Base-by-base conservation (phyloP, 2,329 filamentous ascomycete species). In the Phyllachora maydis region DNA sequence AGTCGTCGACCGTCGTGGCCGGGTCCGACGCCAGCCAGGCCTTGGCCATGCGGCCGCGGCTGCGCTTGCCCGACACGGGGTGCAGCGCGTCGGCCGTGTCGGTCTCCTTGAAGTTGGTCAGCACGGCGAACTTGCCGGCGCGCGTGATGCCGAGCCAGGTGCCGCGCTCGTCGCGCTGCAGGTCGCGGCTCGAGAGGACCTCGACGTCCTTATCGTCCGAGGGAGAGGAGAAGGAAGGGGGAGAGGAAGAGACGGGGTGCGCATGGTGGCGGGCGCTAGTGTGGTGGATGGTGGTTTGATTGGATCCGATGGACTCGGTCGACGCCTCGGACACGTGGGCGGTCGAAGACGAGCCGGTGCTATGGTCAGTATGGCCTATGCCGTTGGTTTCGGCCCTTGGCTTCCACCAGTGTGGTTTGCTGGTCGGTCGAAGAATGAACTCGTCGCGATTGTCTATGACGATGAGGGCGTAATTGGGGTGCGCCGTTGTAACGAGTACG, bases 361-460 rank as follows among this genome's bases (percentile, higher is more conserved):
- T n/a, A n/a, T n/a, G n/a, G n/a, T n/a, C n/a, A n/a, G n/a, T n/a
- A n/a, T n/a, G n/a, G n/a, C n/a, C n/a, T n/a, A n/a, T n/a, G 22
- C 19, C 27, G 21, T 26, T 18, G 32, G 25, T 8, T 20, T 25
- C 6, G 26, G 23, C 8, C 24, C 25, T 7, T 27, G 26, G 33
- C 20, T 43, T 54, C 65, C 66, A 73, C 66, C 66, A 73, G 41
- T 69, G 58, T 5, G 66, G 66, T 28, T 61, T 52, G 24, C 60
- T 67, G 2, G 67, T 73, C 4, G 67, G 67, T 14, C 67, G 56
- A 9, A 70, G 53, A 31, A 73, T 64, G 46, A 63, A 73, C 42
- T 73, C 75, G 51, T 85, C 77, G 35, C 77, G 65, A 44, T 85
- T 85, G 49, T 82, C 67, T 40, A 82, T 54, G 29, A 78, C 50